These are phyloP conservation scores for Colletotrichum eleusines DNA, from an alignment of 2,329 filamentous ascomycete species.

Conservation along the genomic window DNA sequence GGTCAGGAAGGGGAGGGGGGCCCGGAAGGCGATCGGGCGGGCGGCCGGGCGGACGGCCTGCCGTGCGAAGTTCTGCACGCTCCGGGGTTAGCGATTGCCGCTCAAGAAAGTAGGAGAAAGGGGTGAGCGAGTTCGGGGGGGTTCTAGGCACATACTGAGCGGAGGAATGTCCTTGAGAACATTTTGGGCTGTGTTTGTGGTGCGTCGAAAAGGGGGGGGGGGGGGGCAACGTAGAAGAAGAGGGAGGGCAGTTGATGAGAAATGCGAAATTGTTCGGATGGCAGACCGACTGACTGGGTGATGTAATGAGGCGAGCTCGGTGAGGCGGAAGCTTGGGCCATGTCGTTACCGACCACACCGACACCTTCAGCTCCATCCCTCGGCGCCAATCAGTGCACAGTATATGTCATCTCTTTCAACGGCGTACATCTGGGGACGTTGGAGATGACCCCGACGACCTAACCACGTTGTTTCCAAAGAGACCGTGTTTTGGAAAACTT, in stretches of 20 bases:
- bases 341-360: constrained; percentile 5
- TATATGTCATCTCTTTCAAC: constrained; percentile 14
- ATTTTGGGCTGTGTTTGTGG: constrained; percentile 21
- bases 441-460: neutral
- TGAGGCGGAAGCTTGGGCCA: constrained; percentile 36
- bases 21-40: constrained; percentile 43
- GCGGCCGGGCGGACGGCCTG: constrained; percentile 53
- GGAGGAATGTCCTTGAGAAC: constrained; percentile 35
- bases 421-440: neutral
- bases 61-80: constrained; percentile 52
- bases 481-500: neutral
- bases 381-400: constrained; percentile 4
- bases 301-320: constrained; percentile 38
- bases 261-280: constrained; percentile 37
- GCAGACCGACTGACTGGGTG: constrained; percentile 30
- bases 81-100: constrained; percentile 6
- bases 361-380: neutral
- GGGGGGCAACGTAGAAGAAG: constrained; percentile 3
- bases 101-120: accelerated
- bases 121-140: no score
- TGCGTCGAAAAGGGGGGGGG: constrained; percentile 5
- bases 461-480: neutral
- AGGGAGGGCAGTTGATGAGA: constrained; percentile 26
- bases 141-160: constrained; percentile 20
- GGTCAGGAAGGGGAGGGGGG: constrained; percentile 40